These are phyloP conservation scores for Pluteus cervinus DNA, from an alignment of 768 basidiomycete genomes.

Conservation along the genomic window DNA sequence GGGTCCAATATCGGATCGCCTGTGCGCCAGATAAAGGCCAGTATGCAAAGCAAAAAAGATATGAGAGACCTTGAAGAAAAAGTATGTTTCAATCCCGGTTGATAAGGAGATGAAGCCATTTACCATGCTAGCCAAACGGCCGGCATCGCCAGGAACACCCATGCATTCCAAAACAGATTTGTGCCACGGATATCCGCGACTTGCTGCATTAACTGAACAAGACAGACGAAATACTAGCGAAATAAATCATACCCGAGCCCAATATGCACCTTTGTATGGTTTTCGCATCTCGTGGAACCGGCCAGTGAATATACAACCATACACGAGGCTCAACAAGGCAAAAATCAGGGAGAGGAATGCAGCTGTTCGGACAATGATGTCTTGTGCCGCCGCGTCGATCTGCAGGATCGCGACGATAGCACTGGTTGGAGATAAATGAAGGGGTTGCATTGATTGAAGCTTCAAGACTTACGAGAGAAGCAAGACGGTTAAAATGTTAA, in stretches of 20 bases:
- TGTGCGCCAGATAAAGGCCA: slow-evolving; percentile 3
- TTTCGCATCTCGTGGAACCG: slow-evolving; percentile 59
- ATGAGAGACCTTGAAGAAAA: slow-evolving; percentile 1
- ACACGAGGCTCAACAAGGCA: slow-evolving; percentile 55
- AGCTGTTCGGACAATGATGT: slow-evolving; percentile 47
- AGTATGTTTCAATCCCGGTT: neutral
- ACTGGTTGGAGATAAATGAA: slow-evolving; percentile 7
- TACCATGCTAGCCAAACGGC: slow-evolving; percentile 3
- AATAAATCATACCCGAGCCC: slow-evolving; percentile 42
- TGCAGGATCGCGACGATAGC: slow-evolving; percentile 25
- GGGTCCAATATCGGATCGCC: no score
- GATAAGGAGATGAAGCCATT: neutral
- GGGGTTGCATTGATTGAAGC: neutral
- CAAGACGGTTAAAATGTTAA: slow-evolving; percentile 4
- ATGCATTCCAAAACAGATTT: slow-evolving; percentile 1
- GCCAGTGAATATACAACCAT: slow-evolving; percentile 55
- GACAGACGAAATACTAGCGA: neutral
- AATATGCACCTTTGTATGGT: slow-evolving; percentile 53
- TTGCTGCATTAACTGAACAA: neutral
- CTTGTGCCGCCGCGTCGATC: slow-evolving; percentile 29
- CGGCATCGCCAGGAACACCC: slow-evolving; percentile 2
- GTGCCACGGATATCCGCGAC: neutral
- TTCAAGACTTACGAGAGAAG: slow-evolving; percentile 11
- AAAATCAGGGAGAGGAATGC: slow-evolving; percentile 50
- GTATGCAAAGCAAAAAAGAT: neutral